phyloP scores from a whole-genome alignment of 495 filamentous ascomycete species.

The Lophiostoma macrostomum region DNA sequence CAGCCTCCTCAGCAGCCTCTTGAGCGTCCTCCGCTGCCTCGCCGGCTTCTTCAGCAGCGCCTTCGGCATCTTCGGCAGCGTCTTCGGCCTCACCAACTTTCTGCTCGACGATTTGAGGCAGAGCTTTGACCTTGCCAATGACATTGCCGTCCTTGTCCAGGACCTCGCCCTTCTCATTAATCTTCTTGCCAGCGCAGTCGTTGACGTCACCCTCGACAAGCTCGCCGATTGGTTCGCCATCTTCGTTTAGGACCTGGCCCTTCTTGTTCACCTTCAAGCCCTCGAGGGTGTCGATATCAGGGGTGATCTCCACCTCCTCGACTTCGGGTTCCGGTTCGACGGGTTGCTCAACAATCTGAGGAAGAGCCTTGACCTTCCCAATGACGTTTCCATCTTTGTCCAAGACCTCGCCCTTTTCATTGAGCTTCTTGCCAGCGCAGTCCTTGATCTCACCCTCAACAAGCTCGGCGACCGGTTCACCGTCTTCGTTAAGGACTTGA shows the following conservation, averaged over 20 bases:
- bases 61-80: slow-evolving; percentile 32
- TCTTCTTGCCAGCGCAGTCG: slow-evolving; percentile 51
- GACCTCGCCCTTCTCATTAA: slow-evolving; percentile 53
- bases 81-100: slow-evolving; percentile 22
- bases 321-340: slow-evolving; percentile 29
- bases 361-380: slow-evolving; percentile 39
- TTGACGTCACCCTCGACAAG: slow-evolving; percentile 49
- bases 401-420: slow-evolving; percentile 52
- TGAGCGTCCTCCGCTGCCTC: slow-evolving; percentile 44
- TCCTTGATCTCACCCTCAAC: slow-evolving; percentile 48
- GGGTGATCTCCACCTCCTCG: slow-evolving; percentile 30
- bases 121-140: slow-evolving; percentile 40
- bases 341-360: slow-evolving; percentile 31
- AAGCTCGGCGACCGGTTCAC: slow-evolving; percentile 50
- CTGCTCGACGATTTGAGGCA: slow-evolving; percentile 32
- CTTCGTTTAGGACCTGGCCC: slow-evolving; percentile 48
- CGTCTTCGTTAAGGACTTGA: slow-evolving; percentile 50
- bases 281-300: slow-evolving; percentile 43
- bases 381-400: slow-evolving; percentile 47
- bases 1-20: slow-evolving; percentile 35
- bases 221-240: slow-evolving; percentile 51
- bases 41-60: slow-evolving; percentile 37
- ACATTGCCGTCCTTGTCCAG: slow-evolving; percentile 47
- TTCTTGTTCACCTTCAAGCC: slow-evolving; percentile 48
- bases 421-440: slow-evolving; percentile 52